Evolutionary conservation across 805 yeast species (phyloP), one percentile per base, ranked within the genome.

Genomic region (Barnettozyma wickerhamii): DNA sequence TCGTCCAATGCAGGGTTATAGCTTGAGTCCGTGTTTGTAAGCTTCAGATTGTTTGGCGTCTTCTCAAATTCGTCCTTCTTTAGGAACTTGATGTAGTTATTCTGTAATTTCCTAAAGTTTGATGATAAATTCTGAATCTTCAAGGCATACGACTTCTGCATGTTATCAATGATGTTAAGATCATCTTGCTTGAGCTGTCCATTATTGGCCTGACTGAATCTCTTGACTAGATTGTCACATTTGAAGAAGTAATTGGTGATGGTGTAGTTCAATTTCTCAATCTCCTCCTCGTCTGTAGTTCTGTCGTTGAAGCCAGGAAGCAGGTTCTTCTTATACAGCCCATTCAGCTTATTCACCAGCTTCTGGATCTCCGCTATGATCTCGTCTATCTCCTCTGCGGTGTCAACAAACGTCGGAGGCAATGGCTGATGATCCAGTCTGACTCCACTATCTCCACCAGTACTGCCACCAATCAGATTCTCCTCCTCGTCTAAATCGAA

Each of bases 271-370:
- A 89, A 62, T 38, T 75, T 75, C 55, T 93, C 96, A 45, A 93
- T 88, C 56, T 78, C 77, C 37, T 72, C 73, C 49, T 90, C 96
- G 49, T 87, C 84, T 26, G 69, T 69, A 13, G 79, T 73, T 46
- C 88, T 79, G 61, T 93, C 98, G 51, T 77, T 81, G 58, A 88
- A 86, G 17, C 93, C 93, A 2, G 97, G 96, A 27, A 93, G 72
- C 12, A 91, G 70, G 51, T 89, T 82, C 63, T 82, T 84, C 59
- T 84, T 82, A 60, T 93, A 93, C 27, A 88, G 62, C 30, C 74
- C 72, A 37, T 79, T 80, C 52, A 91, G 70, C 50, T 74, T 76
- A 38, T 71, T 75, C 49, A 85, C 72, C 45, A 77, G 70, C 19
- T 55, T 55, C 33, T 73, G 74, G 29, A 87, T 78, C 20, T 69